Evolutionary conservation across 768 basidiomycete genomes (phyloP), one percentile per base, ranked within the genome.

Genomic region (Hemileccinum impolitum): DNA sequence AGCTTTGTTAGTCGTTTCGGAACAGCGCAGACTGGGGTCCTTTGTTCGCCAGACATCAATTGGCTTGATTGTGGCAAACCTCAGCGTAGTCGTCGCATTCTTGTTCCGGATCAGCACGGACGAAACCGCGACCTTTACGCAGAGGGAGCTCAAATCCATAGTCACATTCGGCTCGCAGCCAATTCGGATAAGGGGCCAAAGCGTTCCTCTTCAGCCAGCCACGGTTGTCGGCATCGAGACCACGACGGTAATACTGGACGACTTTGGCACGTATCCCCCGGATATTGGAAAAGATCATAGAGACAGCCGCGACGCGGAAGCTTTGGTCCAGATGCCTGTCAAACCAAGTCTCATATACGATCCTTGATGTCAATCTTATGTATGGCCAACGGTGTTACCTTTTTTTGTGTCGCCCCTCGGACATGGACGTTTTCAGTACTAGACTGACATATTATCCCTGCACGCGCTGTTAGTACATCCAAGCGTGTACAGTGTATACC

Each of bases 21-120:
- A 19, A 15, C 18, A 23, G n/a, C 19, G 2, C 18, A 13, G 19
- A 38, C 42, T 14, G 9, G 17, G 21, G 25, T 6, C 14, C 21
- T 21, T 37, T 4, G 19, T 28, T 19, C 25, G 6, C 14, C 28
- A 50, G 49, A 32, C 23, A 18, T 50, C 43, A 2, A 19, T 39
- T 7, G 18, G 43, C 49, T 45, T 50, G 49, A 50, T 50, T 3
- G 45, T 45, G 18, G 45, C 45, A 25, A 45, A 38, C 45, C 36
- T 45, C 18, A 45, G 45, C 17, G 45, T 50, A 2, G 38, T 50
- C 7, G 31, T 50, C 13, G 37, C 49, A 11, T 50, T 50, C 43
- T 14, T 50, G 31, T 50, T 50, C 44, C 49, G 38, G 21, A 46
- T 50, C 17, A 21, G 38, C 21, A 39, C 49, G 5, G 49, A 50